Conservation (phyloP, 2,329 filamentous ascomycete species). For the Neopestalotiopsis sp. region DNA sequence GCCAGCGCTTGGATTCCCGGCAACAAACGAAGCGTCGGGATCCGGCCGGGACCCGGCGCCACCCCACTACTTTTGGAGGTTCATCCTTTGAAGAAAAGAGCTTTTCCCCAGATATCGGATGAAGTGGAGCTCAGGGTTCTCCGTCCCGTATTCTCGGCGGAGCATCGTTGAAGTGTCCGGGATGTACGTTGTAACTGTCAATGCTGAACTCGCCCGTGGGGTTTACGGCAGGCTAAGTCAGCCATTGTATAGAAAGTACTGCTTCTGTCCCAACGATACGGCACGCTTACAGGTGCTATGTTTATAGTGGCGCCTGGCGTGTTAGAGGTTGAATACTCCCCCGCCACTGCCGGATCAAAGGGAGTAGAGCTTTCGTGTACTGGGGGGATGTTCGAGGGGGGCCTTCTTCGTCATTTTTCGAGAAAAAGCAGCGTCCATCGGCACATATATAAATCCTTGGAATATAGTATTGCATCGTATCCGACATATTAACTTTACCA, state of each 20-base stretch:
- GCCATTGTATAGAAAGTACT: not conserved
- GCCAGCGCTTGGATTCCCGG: not conserved
- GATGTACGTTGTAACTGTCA: not conserved
- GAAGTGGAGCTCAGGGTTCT: slow-evolving; percentile 1
- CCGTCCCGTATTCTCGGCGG: not conserved
- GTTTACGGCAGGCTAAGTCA: not conserved
- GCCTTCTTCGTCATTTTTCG: not conserved
- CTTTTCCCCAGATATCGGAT: slow-evolving; percentile 3
- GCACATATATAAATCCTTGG: not conserved
- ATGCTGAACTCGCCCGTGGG: not conserved
- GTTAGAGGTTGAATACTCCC: slow-evolving; percentile 10
- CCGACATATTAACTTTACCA: too few relatives aligned
- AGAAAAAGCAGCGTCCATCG: not conserved
- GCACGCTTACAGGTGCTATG: not conserved
- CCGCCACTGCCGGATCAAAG: not conserved
- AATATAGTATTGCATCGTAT: too few relatives aligned
- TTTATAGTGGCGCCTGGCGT: not conserved
- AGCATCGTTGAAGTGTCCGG: not conserved
- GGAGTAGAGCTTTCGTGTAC: not conserved
- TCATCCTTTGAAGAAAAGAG: not conserved
- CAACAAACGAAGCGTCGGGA: not conserved
- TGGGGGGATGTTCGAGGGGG: not conserved
- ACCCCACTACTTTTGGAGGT: not conserved
- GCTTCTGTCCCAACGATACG: not conserved
- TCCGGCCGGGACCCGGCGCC: not conserved